Base-by-base conservation (phyloP, 1,284 basidiomycete species). In the Sanghuangporus baumii region DNA sequence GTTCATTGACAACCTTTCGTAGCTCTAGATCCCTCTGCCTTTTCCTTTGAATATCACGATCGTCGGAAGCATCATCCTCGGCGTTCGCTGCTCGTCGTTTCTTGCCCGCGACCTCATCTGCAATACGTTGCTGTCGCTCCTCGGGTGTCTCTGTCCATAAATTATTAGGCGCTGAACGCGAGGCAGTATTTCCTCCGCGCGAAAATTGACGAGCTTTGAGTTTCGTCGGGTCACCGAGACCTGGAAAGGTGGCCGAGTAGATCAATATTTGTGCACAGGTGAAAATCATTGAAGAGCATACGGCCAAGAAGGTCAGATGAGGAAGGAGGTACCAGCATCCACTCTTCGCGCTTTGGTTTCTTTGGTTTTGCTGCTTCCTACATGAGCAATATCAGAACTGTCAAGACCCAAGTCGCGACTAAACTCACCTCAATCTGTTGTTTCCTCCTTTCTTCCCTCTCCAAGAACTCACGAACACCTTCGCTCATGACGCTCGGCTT, bases 71-170 rank as follows among this genome's bases (percentile, higher is more conserved):
- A 16, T 74, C 75, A 2, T 72, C 74, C 11, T 79, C 79, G 7
- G 79, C 78, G 56, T 86, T 84, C 60, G 77, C 84, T 0, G 84
- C 86, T 34, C 88, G 83, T 58, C 91, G 81, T 72, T 90, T 91
- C 72, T 89, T 89, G 8, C 94, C 94, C 14, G 87, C 82, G 0
- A 94, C 85, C 71, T 96, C 95, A 71, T 96, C 94, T 2, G 86
- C 86, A 14, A 96, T 75, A 2, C 94, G 82, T 70, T 94, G 86
- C 69, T 91, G 90, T 12, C 89, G 82, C 69, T 97, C 92, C 0
- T 86, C 87, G 0, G 94, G 95, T 0, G 94, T 96, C 78, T 97
- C 94, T 0, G 94, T 97, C 94, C 94, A 97, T 2, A 94, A 79
- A 1, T 86, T 87, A 61, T 75, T 82, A 62, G 87, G 86, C 0